Conservation (phyloP, 2,329 filamentous ascomycete genomes). For the Akanthomyces muscarius region DNA sequence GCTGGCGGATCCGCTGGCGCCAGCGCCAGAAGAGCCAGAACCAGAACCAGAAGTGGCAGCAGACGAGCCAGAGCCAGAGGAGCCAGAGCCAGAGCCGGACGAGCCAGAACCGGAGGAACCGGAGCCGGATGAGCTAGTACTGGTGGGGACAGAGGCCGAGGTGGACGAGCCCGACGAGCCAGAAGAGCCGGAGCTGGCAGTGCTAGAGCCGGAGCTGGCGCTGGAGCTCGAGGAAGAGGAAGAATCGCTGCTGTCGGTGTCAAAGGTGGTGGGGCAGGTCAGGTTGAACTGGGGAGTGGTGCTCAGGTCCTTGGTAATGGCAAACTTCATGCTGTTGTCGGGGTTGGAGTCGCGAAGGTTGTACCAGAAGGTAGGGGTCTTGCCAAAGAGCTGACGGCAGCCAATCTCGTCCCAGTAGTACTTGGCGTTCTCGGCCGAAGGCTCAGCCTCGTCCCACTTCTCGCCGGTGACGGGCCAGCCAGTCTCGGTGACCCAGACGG, state of each 20-base stretch:
- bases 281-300: slow-evolving; percentile 51
- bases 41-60: neutral
- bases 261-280: slow-evolving; percentile 45
- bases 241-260: slow-evolving; percentile 26
- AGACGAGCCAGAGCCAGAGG: slow-evolving; percentile 24
- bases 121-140: slow-evolving; percentile 1
- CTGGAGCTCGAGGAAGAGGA: neutral
- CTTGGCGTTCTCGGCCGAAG: slow-evolving; percentile 56
- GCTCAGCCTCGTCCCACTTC: slow-evolving; percentile 50
- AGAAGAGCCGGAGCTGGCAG: neutral
- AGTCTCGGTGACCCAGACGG: slow-evolving; percentile 61
- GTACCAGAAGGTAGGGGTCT: slow-evolving; percentile 59
- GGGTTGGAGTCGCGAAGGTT: slow-evolving; percentile 58
- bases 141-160: neutral
- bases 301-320: slow-evolving; percentile 50
- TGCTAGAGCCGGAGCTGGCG: slow-evolving; percentile 18
- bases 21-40: slow-evolving; percentile 22
- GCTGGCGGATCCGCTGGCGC: slow-evolving; percentile 13
- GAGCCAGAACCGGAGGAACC: neutral
- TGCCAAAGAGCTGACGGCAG: slow-evolving; percentile 54
- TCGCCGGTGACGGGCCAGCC: slow-evolving; percentile 59
- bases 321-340: slow-evolving; percentile 55
- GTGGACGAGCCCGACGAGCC: neutral
- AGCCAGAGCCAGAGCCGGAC: neutral
- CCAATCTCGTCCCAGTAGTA: slow-evolving; percentile 60